These are phyloP conservation scores for Bryum argenteum DNA, from an alignment of 225 moss, liverwort and hornwort species.

Conservation along the genomic window DNA sequence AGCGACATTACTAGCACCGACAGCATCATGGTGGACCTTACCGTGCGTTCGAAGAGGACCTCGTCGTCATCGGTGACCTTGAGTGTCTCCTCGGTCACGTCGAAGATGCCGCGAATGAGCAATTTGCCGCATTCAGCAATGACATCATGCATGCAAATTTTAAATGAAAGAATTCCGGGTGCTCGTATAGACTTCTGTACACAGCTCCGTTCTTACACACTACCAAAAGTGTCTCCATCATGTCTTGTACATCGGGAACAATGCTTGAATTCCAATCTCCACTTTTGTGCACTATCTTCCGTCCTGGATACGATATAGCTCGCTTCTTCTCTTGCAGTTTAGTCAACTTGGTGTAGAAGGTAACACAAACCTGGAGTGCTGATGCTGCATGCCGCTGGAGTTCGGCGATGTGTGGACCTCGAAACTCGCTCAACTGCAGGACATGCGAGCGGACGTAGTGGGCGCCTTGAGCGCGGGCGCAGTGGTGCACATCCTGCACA, in stretches of 20 bases:
- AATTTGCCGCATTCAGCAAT: slow-evolving; percentile 45
- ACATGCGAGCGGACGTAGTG: slow-evolving; percentile 50
- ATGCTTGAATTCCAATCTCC: slow-evolving; percentile 47
- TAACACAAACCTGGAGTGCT: slow-evolving; percentile 63
- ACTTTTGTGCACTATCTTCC: slow-evolving; percentile 42
- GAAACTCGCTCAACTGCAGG: slow-evolving; percentile 40
- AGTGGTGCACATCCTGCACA: slow-evolving; percentile 60
- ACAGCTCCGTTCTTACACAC: slow-evolving; percentile 56
- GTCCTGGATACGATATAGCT: slow-evolving; percentile 41
- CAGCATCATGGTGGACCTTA: slow-evolving; percentile 85
- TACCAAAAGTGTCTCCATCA: slow-evolving; percentile 56
- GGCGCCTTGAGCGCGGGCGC: slow-evolving; percentile 51
- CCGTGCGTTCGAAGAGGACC: slow-evolving; percentile 58
- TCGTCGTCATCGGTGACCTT: slow-evolving; percentile 60
- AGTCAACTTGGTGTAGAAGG: slow-evolving; percentile 51
- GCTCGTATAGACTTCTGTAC: slow-evolving; percentile 33
- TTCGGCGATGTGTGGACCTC: slow-evolving; percentile 42
- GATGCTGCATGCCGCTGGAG: slow-evolving; percentile 52
- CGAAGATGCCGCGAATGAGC: slow-evolving; percentile 74
- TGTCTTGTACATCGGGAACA: slow-evolving; percentile 53
- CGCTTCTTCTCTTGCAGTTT: slow-evolving; percentile 43
- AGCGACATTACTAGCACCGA: slow-evolving; percentile 81
- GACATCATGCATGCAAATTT: slow-evolving; percentile 45
- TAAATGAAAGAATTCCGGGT: slow-evolving; percentile 38
- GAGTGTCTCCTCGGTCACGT: slow-evolving; percentile 60